phyloP scores from a whole-genome alignment of 2,329 filamentous ascomycete species.

The Coleophoma cylindrospora region DNA sequence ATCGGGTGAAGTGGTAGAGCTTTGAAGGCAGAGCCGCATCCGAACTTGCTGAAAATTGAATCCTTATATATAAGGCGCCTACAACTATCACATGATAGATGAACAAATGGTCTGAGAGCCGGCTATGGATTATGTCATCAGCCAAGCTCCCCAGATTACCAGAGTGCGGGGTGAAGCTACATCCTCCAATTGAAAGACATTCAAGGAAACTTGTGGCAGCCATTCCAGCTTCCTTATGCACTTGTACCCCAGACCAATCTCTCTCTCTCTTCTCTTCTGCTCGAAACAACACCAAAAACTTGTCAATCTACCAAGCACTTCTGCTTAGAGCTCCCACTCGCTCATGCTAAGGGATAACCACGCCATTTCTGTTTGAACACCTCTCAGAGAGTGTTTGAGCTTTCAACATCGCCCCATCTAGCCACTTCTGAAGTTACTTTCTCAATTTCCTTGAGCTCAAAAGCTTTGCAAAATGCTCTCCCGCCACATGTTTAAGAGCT shows the following conservation, averaged over 20 bases:
- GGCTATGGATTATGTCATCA: background rate
- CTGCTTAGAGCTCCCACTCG: no score
- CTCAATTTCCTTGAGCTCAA: no score
- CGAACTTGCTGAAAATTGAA: background rate
- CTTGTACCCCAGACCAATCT: background rate
- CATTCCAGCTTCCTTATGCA: background rate
- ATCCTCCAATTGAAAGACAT: background rate
- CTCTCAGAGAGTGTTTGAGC: background rate
- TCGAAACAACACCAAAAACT: no score
- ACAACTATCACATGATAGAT: background rate
- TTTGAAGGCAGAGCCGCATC: slow-evolving; percentile 10
- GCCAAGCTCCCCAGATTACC: background rate
- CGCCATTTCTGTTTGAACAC: background rate
- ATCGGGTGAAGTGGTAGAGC: slow-evolving; percentile 7
- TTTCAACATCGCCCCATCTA: no score
- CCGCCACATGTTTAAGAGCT: slow-evolving; percentile 16
- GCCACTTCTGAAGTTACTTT: no score
- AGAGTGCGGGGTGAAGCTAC: background rate
- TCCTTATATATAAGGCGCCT: background rate
- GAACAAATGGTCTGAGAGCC: no score
- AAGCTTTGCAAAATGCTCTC: slow-evolving; percentile 18
- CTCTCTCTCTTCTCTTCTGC: background rate
- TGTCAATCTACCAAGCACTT: no score
- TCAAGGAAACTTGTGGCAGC: background rate
- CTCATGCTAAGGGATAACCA: background rate